Evolutionary conservation across 768 basidiomycete genomes (phyloP).

Genomic region (Agaricus sinodeliciosus): DNA sequence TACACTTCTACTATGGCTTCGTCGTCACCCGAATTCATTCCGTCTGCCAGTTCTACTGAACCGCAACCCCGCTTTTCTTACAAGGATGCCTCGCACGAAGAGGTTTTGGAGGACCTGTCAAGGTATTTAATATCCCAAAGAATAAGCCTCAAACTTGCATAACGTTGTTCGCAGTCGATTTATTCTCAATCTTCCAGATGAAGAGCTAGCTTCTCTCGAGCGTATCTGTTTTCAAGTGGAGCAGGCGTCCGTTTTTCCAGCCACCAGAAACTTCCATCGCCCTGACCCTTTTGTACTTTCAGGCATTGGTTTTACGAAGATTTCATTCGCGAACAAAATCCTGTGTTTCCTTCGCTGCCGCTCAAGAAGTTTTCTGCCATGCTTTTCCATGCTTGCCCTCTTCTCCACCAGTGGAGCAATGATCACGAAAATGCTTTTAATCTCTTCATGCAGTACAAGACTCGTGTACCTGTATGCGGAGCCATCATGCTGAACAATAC

Average conservation of each 20-base stretch:
- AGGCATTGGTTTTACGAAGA: slow-evolving; percentile 99
- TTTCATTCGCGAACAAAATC: slow-evolving; percentile 89
- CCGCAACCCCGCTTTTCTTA: slow-evolving; percentile 42
- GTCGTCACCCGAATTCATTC: slow-evolving; percentile 68
- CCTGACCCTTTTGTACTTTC: slow-evolving; percentile 14
- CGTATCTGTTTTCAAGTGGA: slow-evolving; percentile 98
- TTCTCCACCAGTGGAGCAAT: slow-evolving; percentile 75
- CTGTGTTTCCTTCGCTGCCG: slow-evolving; percentile 77
- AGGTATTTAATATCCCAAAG: slow-evolving; percentile 44
- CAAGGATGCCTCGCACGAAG: slow-evolving; percentile 72
- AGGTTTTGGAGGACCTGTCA: slow-evolving; percentile 87
- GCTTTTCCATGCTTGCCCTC: slow-evolving; percentile 80
- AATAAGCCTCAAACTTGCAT: neutral
- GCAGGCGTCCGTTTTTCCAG: slow-evolving; percentile 72
- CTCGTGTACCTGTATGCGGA: slow-evolving; percentile 93
- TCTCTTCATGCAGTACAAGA: slow-evolving; percentile 94
- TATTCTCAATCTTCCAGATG: slow-evolving; percentile 91
- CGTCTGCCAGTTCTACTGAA: slow-evolving; percentile 25
- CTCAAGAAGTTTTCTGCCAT: slow-evolving; percentile 92
- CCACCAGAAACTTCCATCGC: slow-evolving; percentile 4
- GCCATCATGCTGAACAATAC: slow-evolving; percentile 91
- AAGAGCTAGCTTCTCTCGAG: slow-evolving; percentile 86
- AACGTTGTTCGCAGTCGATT: slow-evolving; percentile 59
- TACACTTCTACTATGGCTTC: slow-evolving; percentile 50
- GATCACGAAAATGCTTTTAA: slow-evolving; percentile 84